Base-by-base conservation (phyloP, 805 yeast genomes). In the Kazachstania martiniae region DNA sequence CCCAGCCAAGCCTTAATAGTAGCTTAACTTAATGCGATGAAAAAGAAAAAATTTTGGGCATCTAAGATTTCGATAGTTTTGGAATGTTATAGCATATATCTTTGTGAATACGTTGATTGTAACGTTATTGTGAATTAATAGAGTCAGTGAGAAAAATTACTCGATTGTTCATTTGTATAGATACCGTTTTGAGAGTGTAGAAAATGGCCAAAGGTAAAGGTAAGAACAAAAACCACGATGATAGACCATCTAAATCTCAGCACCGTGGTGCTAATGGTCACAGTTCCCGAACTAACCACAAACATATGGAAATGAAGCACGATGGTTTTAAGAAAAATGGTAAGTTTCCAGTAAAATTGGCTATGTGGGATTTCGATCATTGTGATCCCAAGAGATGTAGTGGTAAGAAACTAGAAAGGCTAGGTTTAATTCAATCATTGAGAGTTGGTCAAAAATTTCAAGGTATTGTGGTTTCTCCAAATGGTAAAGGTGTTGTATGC, bases 291-390 rank as follows among this genome's bases (percentile, higher is more conserved):
- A 68, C 65, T 19, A 70, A 69, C 35, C 73, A 68, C 36, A 65
- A 62, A 31, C 63, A 54, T 12, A 51, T 47, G 40, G 66, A 62
- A 32, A 41, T 51, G 35, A 62, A 52, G 30, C 61, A 56, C 29
- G 42, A 42, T 9, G 38, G 29, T 52, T 33, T 56, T 43, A 27
- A 63, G 59, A 15, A 44, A 59, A 28, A 61, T 50, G 41, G 41
- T 3, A 61, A 68, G 31, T 82, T 84, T 49, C 95, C 94, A 1
- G 78, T 80, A 21, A 86, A 84, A 49, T 56, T 87, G 40, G 96
- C 95, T 12, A 89, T 89, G 98, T 89, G 98, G 95, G 98, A 91
- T 56, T 91, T 91, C 51, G 95, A 87, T 43, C 98, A 91, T 53
- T 91, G 98, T 62, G 98, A 91, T 59, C 98, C 98, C 1, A 91